phyloP scores from a whole-genome alignment of 768 basidiomycete species.

The Termitomyces sp. region DNA sequence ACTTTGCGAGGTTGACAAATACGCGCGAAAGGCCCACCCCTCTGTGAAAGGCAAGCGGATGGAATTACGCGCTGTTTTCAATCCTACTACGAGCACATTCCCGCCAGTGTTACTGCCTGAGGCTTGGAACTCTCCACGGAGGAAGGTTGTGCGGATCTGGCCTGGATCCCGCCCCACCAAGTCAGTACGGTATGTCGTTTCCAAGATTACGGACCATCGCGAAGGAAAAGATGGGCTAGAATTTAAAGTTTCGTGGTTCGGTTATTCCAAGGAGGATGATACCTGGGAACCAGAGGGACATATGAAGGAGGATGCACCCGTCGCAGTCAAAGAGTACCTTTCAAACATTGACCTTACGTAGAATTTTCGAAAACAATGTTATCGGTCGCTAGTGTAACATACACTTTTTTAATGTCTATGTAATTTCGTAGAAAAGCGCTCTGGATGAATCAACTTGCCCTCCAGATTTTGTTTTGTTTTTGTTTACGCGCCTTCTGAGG shows the following conservation, averaged over 20 bases:
- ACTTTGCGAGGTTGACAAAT: slow-evolving; percentile 78
- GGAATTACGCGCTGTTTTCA: slow-evolving; percentile 34
- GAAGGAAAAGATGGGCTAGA: slow-evolving; percentile 28
- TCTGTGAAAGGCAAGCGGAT: slow-evolving; percentile 36
- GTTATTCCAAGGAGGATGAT: slow-evolving; percentile 43
- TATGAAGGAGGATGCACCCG: slow-evolving; percentile 46
- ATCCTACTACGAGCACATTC: slow-evolving; percentile 19
- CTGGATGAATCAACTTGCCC: background rate
- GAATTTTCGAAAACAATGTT: background rate
- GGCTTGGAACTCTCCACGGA: slow-evolving; percentile 51
- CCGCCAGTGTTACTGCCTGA: slow-evolving; percentile 36
- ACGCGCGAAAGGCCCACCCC: slow-evolving; percentile 55
- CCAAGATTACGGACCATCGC: slow-evolving; percentile 33
- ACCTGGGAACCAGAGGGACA: slow-evolving; percentile 54
- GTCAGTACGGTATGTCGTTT: slow-evolving; percentile 41
- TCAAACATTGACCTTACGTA: background rate
- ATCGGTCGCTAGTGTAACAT: background rate
- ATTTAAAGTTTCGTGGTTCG: slow-evolving; percentile 51
- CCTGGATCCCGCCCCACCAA: slow-evolving; percentile 26
- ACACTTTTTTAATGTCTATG: background rate
- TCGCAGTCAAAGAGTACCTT: slow-evolving; percentile 36
- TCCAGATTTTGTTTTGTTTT: slow-evolving; percentile 9
- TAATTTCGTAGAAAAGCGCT: background rate
- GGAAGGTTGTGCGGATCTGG: slow-evolving; percentile 38
- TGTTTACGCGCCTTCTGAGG: slow-evolving; percentile 16